phyloP scores from a whole-genome alignment of 345 rosid species.

The Lepidium didymum region DNA sequence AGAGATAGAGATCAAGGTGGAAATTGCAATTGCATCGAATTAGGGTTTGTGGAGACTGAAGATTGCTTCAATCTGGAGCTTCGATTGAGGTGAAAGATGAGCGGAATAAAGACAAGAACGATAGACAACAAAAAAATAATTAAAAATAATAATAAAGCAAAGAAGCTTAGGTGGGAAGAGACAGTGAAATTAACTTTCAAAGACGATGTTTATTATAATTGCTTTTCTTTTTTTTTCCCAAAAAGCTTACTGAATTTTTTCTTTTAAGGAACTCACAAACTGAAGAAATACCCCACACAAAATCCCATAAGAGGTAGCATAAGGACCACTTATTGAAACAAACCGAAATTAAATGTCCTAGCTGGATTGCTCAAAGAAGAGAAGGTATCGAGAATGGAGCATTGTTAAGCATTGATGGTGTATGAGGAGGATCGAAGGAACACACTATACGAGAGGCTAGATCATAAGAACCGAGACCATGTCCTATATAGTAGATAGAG shows the following conservation, averaged over 20 bases:
- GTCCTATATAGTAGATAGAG: conserved; percentile 8
- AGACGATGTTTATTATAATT: not conserved
- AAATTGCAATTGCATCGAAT: conserved; percentile 14
- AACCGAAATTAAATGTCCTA: too few species aligned
- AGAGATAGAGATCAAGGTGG: not conserved
- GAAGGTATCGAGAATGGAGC: too few species aligned
- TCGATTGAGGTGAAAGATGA: conserved; percentile 26
- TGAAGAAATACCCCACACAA: too few species aligned
- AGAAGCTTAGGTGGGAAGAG: conserved; percentile 26
- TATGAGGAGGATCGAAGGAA: not conserved
- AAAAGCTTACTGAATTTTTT: too few species aligned
- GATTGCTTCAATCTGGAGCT: conserved; percentile 28
- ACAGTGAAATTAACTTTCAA: not conserved
- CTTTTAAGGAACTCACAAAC: too few species aligned
- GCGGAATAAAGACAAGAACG: conserved; percentile 13
- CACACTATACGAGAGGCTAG: not conserved
- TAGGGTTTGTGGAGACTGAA: conserved; percentile 32
- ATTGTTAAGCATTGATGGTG: too few species aligned
- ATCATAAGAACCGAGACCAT: not conserved
- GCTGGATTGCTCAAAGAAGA: too few species aligned
- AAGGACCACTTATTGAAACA: too few species aligned
- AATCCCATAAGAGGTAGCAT: too few species aligned
- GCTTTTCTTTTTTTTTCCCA: not conserved
- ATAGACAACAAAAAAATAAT: not conserved
- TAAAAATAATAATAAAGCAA: not conserved